Evolutionary conservation across 345 rosid genomes (phyloP), one percentile per base, ranked within the genome.

Genomic region (Eucalyptus regnans): DNA sequence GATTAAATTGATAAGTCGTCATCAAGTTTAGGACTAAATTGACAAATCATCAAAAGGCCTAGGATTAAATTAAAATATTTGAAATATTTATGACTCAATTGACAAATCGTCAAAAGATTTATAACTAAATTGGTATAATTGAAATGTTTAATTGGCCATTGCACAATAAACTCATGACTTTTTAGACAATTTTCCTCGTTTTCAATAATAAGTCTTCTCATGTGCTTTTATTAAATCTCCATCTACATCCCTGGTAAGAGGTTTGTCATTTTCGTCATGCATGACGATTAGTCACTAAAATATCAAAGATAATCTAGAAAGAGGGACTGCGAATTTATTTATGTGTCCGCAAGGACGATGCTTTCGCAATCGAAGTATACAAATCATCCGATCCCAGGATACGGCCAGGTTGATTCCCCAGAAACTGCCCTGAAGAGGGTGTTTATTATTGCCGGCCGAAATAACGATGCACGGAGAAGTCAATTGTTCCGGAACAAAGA

Each of bases 11-110:
- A 8, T 18, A 17, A 54, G 3, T 54, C 20, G 2, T 11, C 4
- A 49, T 49, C 50, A 49, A 49, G 9, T 54, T 52, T 17, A 54
- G 7, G 58, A 54, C 9, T 54, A 17, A 54, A 20, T 54, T 54
- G 11, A 4, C 11, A 18, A 54, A 27, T 2, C 3, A 12, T 62
- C 8, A 56, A 56, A 56, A 56, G 3, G 0, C 1, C 1, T 27
- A 60, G 1, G 1, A 27, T 60, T 27, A 60, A 27, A 5, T 60
- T 12, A 25, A 27, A 9, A 27, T 5, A 27, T 23, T 1, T 27
- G 1, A 60, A 60, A 60, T 11, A 5, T 60, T 60, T 60, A 60
- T 60, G 14, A 60, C 7, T 23, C 1, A 23, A 2, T 22, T 22
- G 10, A 54, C 27, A 54, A 54, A 54, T 54, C 0, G 0, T 60